Conservation (phyloP, 257 asterid genomes). For the Nicotiana obtusifolia region DNA sequence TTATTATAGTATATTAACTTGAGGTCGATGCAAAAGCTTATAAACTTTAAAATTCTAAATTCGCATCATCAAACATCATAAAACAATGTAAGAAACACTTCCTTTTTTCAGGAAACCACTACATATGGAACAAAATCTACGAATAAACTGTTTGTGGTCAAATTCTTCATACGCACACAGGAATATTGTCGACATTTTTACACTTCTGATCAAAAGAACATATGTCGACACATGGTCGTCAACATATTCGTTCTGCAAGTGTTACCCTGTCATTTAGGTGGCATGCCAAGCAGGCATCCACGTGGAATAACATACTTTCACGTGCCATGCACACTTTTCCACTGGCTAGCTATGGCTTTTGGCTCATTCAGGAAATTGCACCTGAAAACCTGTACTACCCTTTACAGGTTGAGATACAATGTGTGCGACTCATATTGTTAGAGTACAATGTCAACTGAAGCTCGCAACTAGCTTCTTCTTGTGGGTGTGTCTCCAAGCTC, state of each 20-base stretch:
- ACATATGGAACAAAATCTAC: too few relatives aligned
- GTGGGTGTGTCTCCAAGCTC: too few relatives aligned
- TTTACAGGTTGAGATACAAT: too few relatives aligned
- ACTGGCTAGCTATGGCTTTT: too few relatives aligned
- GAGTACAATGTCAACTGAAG: too few relatives aligned
- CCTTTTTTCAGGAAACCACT: neutral
- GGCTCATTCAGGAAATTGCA: neutral
- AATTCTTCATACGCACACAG: neutral
- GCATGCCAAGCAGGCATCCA: neutral
- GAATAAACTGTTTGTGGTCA: neutral
- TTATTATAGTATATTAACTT: too few relatives aligned
- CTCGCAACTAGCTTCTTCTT: too few relatives aligned
- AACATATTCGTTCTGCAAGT: neutral
- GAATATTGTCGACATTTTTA: neutral
- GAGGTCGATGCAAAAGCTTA: too few relatives aligned
- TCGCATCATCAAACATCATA: neutral
- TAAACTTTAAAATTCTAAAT: too few relatives aligned
- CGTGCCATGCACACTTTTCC: neutral
- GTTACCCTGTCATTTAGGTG: neutral
- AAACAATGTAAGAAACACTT: neutral
- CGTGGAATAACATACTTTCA: neutral
- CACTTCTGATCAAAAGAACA: neutral
- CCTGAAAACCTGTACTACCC: too few relatives aligned
- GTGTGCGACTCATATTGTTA: too few relatives aligned
- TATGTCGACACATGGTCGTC: neutral